Percentiles rank a stretch among this genome's conserved stretches.
These are phyloP conservation scores for Kwoniella sp. DNA, from an alignment of 768 basidiomycete species.

Conservation along the genomic window DNA sequence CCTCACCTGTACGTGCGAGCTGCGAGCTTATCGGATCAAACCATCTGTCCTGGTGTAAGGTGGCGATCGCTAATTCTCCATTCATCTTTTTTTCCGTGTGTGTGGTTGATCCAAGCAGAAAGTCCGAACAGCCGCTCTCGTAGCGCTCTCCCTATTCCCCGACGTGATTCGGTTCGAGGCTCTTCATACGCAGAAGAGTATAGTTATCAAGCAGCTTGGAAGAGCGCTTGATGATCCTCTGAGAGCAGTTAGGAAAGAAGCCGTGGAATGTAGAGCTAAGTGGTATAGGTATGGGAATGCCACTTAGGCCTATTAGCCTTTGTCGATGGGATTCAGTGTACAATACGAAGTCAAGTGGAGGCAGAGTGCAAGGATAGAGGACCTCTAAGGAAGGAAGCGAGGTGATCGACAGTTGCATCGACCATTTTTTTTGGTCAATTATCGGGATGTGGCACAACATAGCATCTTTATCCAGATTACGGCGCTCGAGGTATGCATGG, in stretches of 20 bases:
- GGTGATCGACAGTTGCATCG: too few species aligned
- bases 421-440: too few species aligned
- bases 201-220: conserved; percentile 72
- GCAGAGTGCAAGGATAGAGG: too few species aligned
- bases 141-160: conserved; percentile 73
- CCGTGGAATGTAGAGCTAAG: conserved; percentile 71
- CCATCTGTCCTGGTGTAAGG: too few species aligned
- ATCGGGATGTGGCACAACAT: too few species aligned
- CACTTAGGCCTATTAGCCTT: background rate
- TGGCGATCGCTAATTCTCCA: conserved; percentile 15
- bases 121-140: conserved; percentile 74
- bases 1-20: conserved; percentile 40
- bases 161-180: conserved; percentile 75
- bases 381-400: too few species aligned
- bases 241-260: conserved; percentile 77
- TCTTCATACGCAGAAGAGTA: conserved; percentile 75
- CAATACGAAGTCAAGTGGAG: too few species aligned
- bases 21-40: too few species aligned
- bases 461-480: too few species aligned
- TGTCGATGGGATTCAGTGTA: too few species aligned
- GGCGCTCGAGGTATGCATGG: too few species aligned
- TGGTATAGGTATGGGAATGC: conserved; percentile 52
- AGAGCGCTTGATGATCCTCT: conserved; percentile 86
- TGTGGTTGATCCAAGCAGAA: conserved; percentile 59
- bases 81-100: too few species aligned